Conservation (phyloP, 2,329 filamentous ascomycete genomes). For the Paracamarosporium sp. region DNA sequence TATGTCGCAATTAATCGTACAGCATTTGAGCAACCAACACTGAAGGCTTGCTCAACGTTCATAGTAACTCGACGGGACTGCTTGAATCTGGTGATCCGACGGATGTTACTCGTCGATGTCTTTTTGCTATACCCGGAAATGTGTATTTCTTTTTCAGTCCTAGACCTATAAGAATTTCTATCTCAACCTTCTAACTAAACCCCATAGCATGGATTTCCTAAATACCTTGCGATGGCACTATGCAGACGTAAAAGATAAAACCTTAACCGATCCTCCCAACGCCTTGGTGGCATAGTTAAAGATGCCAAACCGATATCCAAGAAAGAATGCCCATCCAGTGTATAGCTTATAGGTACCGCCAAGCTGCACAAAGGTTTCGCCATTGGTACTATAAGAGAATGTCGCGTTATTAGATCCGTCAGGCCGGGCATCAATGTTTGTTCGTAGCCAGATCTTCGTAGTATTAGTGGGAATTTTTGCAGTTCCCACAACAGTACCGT, state of each 20-base stretch:
- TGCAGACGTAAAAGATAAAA: neutral
- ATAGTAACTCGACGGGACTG: too few relatives aligned
- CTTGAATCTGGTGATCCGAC: too few relatives aligned
- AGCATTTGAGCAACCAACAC: too few relatives aligned
- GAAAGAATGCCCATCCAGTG: slow-evolving; percentile 30
- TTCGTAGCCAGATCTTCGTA: slow-evolving; percentile 28
- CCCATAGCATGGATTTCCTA: too few relatives aligned
- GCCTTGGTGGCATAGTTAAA: slow-evolving; percentile 36
- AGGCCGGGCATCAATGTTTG: slow-evolving; percentile 30
- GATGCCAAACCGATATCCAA: slow-evolving; percentile 37
- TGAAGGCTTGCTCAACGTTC: too few relatives aligned
- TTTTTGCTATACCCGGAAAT: too few relatives aligned
- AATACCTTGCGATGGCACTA: too few relatives aligned
- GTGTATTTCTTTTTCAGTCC: too few relatives aligned
- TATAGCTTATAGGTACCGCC: slow-evolving; percentile 27
- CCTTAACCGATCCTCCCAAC: slow-evolving; percentile 19
- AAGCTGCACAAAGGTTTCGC: slow-evolving; percentile 24
- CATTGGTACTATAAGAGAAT: slow-evolving; percentile 36
- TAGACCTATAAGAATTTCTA: too few relatives aligned
- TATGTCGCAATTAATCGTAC: too few relatives aligned
- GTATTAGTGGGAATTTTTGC: slow-evolving; percentile 11
- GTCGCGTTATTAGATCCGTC: slow-evolving; percentile 22
- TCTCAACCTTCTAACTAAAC: too few relatives aligned
- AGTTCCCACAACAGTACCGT: slow-evolving; percentile 16
- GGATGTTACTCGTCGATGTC: too few relatives aligned